Evolutionary conservation across 176 grass and related monocot species (phyloP).

Genomic region (Aegilops longissima): DNA sequence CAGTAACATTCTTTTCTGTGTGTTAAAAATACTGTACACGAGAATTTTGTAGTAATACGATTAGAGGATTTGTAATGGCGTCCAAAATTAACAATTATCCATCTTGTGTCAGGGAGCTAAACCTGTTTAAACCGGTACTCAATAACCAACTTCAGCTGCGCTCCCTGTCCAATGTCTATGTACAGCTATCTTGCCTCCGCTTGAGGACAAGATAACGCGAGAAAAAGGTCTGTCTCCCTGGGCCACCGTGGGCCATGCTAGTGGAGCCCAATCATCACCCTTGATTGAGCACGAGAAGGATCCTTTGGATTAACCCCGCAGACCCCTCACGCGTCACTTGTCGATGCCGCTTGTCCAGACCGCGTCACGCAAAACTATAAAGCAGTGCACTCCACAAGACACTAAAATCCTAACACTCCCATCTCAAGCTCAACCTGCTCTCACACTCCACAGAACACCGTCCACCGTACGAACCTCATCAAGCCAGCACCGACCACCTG

Average conservation of each 20-base stretch:
- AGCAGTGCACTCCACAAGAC: not conserved
- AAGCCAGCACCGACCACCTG: not conserved
- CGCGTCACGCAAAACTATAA: constrained; percentile 22
- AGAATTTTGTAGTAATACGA: too few relatives aligned
- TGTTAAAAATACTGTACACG: too few relatives aligned
- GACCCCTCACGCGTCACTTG: constrained; percentile 6
- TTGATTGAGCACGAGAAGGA: not conserved
- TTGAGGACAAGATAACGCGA: not conserved
- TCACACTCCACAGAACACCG: not conserved
- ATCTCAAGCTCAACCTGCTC: not conserved
- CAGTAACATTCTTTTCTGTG: too few relatives aligned
- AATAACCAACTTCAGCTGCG: not conserved
- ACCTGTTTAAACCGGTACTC: not conserved
- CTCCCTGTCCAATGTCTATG: not conserved
- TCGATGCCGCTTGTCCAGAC: constrained; percentile 12
- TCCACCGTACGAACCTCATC: not conserved
- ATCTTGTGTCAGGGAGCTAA: not conserved
- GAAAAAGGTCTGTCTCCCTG: not conserved
- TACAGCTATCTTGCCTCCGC: not conserved
- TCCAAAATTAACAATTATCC: not conserved
- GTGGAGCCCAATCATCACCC: not conserved
- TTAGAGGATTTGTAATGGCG: too few relatives aligned
- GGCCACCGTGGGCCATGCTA: not conserved
- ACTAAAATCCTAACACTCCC: not conserved
- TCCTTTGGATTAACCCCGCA: not conserved